Conservation (phyloP, 2,329 filamentous ascomycete species). For the Colletotrichum abscissum region DNA sequence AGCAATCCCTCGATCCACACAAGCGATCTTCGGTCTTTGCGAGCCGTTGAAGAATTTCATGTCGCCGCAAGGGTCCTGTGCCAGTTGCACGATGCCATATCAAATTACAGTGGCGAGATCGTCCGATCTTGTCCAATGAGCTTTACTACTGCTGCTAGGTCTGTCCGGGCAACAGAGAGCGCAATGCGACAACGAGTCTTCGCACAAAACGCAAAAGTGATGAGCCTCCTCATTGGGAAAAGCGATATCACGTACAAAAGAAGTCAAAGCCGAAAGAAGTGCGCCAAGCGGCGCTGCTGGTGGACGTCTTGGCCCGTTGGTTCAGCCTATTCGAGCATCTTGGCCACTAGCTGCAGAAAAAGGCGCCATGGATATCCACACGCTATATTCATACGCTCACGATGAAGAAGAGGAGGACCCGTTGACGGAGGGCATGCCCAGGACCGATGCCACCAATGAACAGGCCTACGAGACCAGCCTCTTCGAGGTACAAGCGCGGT, state of each 20-base stretch:
- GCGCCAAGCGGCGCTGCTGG: constrained; percentile 1
- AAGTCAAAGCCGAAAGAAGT: neutral
- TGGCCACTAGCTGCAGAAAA: constrained; percentile 27
- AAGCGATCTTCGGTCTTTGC: constrained; percentile 27
- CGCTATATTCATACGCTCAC: neutral
- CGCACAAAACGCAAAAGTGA: neutral
- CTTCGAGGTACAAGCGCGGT: constrained; percentile 18
- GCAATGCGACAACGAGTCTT: neutral
- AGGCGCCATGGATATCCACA: constrained; percentile 3
- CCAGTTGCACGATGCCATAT: neutral
- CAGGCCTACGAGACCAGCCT: neutral
- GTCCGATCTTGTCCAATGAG: constrained; percentile 15
- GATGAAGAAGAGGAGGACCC: neutral
- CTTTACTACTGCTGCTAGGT: neutral
- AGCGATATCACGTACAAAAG: neutral
- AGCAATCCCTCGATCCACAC: constrained; percentile 32
- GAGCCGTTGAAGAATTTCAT: constrained; percentile 36
- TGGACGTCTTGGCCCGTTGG: constrained; percentile 5
- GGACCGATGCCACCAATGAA: constrained; percentile 19
- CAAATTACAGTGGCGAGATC: constrained; percentile 1
- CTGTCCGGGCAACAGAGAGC: neutral
- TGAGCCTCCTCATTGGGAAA: constrained; percentile 1
- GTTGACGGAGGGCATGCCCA: constrained; percentile 5
- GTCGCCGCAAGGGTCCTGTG: constrained; percentile 17
- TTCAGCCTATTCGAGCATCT: constrained; percentile 16